Percentiles rank a stretch among this genome's conserved stretches.
Evolutionary conservation across 2,329 filamentous ascomycete genomes (phyloP).

Genomic region (Alternaria metachromatica): DNA sequence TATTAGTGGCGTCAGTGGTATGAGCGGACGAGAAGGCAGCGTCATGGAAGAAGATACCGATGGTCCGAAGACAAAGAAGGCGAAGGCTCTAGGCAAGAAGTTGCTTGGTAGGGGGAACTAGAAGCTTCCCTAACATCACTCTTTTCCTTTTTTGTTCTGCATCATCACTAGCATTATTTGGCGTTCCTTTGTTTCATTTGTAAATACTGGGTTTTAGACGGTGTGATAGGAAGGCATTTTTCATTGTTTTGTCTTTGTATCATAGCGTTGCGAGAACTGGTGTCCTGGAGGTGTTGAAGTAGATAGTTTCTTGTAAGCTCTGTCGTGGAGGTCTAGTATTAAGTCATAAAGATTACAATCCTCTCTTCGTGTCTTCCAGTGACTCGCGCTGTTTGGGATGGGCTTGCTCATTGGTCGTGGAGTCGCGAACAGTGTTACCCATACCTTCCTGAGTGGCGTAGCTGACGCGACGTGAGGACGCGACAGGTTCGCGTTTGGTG

Average conservation of each 20-base stretch:
- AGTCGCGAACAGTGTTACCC: background rate
- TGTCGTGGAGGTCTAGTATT: background rate
- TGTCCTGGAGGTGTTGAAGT: background rate
- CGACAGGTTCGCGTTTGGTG: background rate
- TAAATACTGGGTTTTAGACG: background rate
- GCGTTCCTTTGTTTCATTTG: constrained; percentile 4
- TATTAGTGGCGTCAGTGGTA: constrained; percentile 5
- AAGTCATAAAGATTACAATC: background rate
- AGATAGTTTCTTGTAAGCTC: background rate
- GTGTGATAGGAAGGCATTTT: background rate
- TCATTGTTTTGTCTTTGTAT: background rate
- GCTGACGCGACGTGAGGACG: background rate
- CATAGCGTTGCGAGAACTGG: background rate
- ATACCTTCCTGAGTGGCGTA: background rate
- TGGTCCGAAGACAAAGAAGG: constrained; percentile 20
- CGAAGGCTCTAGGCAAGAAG: constrained; percentile 24
- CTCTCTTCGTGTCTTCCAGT: background rate
- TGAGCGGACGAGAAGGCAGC: background rate
- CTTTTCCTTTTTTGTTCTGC: background rate
- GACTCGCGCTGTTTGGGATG: background rate
- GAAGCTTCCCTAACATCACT: background rate
- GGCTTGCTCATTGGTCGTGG: background rate
- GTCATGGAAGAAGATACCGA: background rate
- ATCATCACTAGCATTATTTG: background rate
- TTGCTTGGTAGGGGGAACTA: constrained; percentile 18